A percentile compares a stretch with the other conserved stretches of the same genome.
phyloP scores from a whole-genome alignment of 1,139 yeast genomes.

The Kodamaea anthophila region DNA sequence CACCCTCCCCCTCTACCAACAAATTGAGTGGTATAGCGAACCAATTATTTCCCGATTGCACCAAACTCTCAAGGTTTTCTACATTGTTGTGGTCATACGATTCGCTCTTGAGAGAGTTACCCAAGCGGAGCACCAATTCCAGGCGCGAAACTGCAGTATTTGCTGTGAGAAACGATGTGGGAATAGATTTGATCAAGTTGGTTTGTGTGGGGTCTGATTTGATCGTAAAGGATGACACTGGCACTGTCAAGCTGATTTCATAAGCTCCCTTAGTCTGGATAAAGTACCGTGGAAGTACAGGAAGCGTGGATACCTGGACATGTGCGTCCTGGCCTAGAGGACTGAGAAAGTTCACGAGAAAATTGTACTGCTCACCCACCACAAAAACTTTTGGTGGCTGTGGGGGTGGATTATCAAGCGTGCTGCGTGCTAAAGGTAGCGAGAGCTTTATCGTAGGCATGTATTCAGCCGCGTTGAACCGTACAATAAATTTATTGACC shows the following conservation, averaged over 20 bases:
- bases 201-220: constrained; percentile 12
- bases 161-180: constrained; percentile 29
- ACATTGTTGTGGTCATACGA: constrained; percentile 6
- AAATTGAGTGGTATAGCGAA: constrained; percentile 25
- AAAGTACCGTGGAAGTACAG: constrained; percentile 12
- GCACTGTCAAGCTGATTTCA: constrained; percentile 17
- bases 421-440: constrained; percentile 7
- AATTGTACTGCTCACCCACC: constrained; percentile 12
- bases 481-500: constrained; percentile 23
- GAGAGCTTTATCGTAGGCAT: constrained; percentile 21
- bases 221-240: constrained; percentile 18
- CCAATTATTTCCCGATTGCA: constrained; percentile 31
- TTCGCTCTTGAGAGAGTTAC: constrained; percentile 11
- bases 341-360: constrained; percentile 26
- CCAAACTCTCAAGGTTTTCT: constrained; percentile 17
- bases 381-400: constrained; percentile 6
- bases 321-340: constrained; percentile 17
- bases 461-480: constrained; percentile 31
- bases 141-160: constrained; percentile 25
- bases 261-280: constrained; percentile 9
- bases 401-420: constrained; percentile 1
- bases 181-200: constrained; percentile 21
- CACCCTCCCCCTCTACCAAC: constrained; percentile 7
- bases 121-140: constrained; percentile 26
- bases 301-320: constrained; percentile 15